These are phyloP conservation scores for Ramalina intermedia DNA, from an alignment of 495 filamentous ascomycete genomes.

Conservation along the genomic window DNA sequence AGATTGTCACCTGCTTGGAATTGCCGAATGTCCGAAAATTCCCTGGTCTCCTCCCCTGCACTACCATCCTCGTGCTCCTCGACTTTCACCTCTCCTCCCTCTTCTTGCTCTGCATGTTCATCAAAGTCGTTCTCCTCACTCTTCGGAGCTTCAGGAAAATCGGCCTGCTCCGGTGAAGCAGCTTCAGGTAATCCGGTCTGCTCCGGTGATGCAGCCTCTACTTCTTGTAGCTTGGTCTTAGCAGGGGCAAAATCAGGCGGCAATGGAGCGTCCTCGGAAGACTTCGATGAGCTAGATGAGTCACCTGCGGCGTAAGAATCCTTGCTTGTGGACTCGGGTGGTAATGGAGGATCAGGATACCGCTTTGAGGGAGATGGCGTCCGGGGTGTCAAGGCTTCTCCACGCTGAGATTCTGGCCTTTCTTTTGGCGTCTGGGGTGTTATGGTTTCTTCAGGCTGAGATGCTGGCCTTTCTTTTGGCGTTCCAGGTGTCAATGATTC, in stretches of 20 bases:
- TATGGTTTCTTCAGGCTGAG: neutral
- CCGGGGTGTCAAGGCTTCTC: neutral
- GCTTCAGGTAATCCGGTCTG: constrained; percentile 9
- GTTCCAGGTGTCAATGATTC: no score
- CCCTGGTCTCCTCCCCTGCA: no score
- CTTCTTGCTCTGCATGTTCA: constrained; percentile 10
- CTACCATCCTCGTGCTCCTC: constrained; percentile 17
- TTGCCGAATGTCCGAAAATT: neutral
- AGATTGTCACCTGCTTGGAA: no score
- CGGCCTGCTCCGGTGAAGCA: constrained; percentile 9
- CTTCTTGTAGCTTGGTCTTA: constrained; percentile 21
- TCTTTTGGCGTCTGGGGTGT: no score
- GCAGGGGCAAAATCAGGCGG: constrained; percentile 24
- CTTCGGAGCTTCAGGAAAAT: constrained; percentile 10
- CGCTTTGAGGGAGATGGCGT: neutral
- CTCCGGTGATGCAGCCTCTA: constrained; percentile 23
- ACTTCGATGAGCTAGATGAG: constrained; percentile 51
- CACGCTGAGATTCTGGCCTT: no score
- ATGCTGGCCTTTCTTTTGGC: neutral
- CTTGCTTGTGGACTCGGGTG: constrained; percentile 65
- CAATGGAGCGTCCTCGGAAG: constrained; percentile 30
- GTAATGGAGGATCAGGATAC: constrained; percentile 44
- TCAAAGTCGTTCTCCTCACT: constrained; percentile 1
- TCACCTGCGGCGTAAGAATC: constrained; percentile 47
- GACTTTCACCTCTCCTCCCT: constrained; percentile 18